Base-by-base conservation (phyloP, 169 alveolate genomes). In the Plasmodium inui region DNA sequence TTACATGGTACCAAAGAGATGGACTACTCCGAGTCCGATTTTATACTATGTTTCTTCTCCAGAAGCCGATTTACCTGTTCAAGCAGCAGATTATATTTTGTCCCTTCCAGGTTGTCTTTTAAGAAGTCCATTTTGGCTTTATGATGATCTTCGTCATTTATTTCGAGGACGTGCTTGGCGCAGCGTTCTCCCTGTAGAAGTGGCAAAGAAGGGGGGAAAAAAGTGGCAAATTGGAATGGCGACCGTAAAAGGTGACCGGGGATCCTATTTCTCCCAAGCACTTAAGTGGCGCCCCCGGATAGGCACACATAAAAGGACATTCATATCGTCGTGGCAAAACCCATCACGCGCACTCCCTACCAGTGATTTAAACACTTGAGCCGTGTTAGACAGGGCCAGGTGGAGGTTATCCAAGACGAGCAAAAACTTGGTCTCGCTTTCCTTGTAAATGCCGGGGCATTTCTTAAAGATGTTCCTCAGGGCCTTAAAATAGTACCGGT, bases 401-500 rank as follows among this genome's bases (percentile, higher is more conserved):
- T 44, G 67, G 22, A 91, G 22, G 74, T 80, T 91, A 9, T 91
- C 83, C 76, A 91, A 1, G 9, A 82, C 55, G 44, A 46, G 73
- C 14, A 91, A 50, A 82, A 91, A 91, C 44, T 53, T 80, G 39
- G 57, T 32, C 55, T 53, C 61, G 39, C 53, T 71, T 71, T 67
- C 84, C 50, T 71, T 80, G 67, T 91, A 91, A 26, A 91, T 91
- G 19, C 34, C 74, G 3, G 91, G 80, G n/a, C 41, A 32, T 17
- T 50, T 82, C 34, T 91, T 91, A 73, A 91, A 91, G 9, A 91
- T 91, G 26, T 82, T 70, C 74, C 76, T 57, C 28, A 91, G 3
- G 17, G 53, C 95, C 32, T 91, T 91, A 46, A 91, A 91, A 91
- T 91, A 91, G 57, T 71, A 46, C 41, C 81, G 80, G 57, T 91